These are phyloP conservation scores for Fusarium piperis DNA, from an alignment of 2,329 filamentous ascomycete genomes.

Conservation along the genomic window DNA sequence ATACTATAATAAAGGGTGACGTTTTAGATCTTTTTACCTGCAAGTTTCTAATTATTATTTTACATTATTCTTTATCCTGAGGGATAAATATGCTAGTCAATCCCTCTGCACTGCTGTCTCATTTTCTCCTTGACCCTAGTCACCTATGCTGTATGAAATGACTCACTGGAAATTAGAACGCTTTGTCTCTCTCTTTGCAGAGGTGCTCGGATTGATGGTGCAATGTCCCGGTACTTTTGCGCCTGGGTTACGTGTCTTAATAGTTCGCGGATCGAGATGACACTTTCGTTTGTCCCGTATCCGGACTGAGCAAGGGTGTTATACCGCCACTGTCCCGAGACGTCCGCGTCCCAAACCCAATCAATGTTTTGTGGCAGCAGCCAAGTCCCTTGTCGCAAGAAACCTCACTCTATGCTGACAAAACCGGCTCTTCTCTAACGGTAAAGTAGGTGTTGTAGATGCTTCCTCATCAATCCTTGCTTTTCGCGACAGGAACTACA, in stretches of 20 bases:
- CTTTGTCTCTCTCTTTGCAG: not conserved
- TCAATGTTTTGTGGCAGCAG: not conserved
- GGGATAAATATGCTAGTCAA: not conserved
- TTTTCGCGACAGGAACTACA: not conserved
- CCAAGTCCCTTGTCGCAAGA: not conserved
- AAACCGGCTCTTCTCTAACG: not conserved
- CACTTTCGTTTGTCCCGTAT: not conserved
- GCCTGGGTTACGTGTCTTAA: not conserved
- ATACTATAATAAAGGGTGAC: not conserved
- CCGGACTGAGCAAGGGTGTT: not conserved
- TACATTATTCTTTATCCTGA: not conserved
- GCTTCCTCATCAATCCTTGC: not conserved
- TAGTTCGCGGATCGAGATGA: not conserved
- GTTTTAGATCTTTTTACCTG: not conserved
- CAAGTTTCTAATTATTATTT: not conserved
- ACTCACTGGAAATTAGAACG: not conserved
- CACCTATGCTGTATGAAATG: not conserved
- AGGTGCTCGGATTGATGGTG: not conserved
- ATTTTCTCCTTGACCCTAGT: not conserved
- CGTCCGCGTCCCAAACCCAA: not conserved
- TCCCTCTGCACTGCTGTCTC: not conserved
- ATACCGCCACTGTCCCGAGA: not conserved
- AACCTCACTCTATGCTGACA: not conserved
- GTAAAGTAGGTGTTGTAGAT: not conserved
- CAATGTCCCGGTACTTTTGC: not conserved